Evolutionary conservation across 225 moss, liverwort and hornwort species (phyloP).

Genomic region (Physcomitrellopsis africana): DNA sequence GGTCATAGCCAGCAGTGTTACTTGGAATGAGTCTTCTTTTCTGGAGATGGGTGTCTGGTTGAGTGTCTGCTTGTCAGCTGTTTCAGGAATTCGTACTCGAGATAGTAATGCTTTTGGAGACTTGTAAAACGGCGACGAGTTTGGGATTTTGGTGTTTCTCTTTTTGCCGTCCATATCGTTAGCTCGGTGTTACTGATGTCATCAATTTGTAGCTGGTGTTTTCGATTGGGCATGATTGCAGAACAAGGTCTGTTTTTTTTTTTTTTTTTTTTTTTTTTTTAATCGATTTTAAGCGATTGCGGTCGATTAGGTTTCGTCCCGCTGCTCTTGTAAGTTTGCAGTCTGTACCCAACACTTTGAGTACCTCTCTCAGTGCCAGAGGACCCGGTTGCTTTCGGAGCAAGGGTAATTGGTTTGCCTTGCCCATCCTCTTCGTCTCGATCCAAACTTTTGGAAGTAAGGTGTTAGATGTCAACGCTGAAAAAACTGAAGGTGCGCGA

Average conservation of each 20-base stretch:
- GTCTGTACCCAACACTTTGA: neutral
- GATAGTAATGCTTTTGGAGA: neutral
- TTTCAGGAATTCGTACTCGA: neutral
- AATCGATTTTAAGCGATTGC: neutral
- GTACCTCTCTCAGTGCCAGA: neutral
- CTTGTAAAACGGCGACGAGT: slow-evolving; percentile 1
- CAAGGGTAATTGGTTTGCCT: slow-evolving; percentile 15
- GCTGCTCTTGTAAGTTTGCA: slow-evolving; percentile 5
- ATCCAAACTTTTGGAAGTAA: neutral
- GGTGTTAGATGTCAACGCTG: slow-evolving; percentile 47
- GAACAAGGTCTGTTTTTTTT: neutral
- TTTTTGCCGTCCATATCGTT: neutral
- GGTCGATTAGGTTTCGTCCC: slow-evolving; percentile 15
- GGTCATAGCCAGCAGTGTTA: slow-evolving; percentile 15
- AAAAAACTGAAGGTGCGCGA: slow-evolving; percentile 47
- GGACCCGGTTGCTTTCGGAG: slow-evolving; percentile 25
- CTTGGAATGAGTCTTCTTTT: slow-evolving; percentile 32
- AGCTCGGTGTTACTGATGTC: neutral
- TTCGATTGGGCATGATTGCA: neutral
- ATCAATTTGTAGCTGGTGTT: neutral
- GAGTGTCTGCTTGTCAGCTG: too few relatives aligned
- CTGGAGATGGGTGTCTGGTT: neutral
- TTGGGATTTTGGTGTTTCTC: neutral
- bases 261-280: neutral
- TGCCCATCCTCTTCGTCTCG: neutral